Evolutionary conservation across 805 yeast species (phyloP).

Genomic region (Lachancea cidri): DNA sequence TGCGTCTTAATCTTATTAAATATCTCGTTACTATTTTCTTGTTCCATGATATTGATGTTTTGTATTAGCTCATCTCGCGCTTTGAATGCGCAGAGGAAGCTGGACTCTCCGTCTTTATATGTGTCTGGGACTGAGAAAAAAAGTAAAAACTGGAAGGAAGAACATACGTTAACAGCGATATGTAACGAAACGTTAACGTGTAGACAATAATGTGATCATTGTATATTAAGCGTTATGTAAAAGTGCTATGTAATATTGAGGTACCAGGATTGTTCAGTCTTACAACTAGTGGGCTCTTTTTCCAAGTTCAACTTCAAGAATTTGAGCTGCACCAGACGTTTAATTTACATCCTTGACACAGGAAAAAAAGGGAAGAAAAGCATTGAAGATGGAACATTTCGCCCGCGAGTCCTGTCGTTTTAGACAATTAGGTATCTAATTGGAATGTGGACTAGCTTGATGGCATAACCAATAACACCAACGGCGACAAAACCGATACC

Average conservation of each 20-base stretch:
- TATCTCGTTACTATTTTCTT: slow-evolving; percentile 12
- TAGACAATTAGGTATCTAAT: slow-evolving; percentile 92
- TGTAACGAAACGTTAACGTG: background rate
- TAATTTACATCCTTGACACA: too few species aligned
- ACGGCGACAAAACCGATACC: slow-evolving; percentile 96
- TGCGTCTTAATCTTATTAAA: slow-evolving; percentile 61
- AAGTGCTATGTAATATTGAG: background rate
- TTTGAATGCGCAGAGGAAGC: background rate
- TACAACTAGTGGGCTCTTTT: background rate
- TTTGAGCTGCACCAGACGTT: background rate
- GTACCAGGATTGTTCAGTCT: background rate
- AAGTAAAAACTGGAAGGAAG: background rate
- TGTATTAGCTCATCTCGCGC: background rate
- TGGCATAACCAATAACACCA: slow-evolving; percentile 96
- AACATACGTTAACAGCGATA: background rate
- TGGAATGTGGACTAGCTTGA: slow-evolving; percentile 91
- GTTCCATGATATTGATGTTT: slow-evolving; percentile 2
- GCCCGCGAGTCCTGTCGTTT: too few species aligned
- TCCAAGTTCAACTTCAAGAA: slow-evolving; percentile 10
- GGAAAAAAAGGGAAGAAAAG: too few species aligned
- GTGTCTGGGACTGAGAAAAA: background rate
- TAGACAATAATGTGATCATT: too few species aligned
- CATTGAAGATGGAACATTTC: too few species aligned
- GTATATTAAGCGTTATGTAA: background rate
- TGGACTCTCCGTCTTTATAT: background rate